A percentile compares a stretch with the other conserved stretches of the same genome.
Conservation (phyloP, 2,329 filamentous ascomycete species). For the Trichoderma pleuroti region DNA sequence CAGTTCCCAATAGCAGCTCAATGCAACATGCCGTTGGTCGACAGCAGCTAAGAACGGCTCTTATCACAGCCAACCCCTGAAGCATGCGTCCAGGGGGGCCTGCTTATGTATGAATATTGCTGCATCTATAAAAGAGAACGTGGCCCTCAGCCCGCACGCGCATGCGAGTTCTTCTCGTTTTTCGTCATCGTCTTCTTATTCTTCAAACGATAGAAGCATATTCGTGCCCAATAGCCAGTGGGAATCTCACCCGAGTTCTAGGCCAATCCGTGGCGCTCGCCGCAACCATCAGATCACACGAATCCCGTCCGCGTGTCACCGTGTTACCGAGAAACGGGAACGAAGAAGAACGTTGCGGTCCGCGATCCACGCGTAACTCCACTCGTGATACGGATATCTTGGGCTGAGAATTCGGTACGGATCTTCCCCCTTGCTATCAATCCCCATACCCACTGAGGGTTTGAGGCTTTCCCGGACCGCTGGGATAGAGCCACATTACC, state of each 20-base stretch:
- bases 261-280: not conserved
- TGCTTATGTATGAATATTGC: not conserved
- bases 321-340: slow-evolving; percentile 4
- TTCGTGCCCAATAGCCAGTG: not conserved
- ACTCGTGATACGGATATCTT: not conserved
- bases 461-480: slow-evolving; percentile 10
- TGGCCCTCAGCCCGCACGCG: not conserved
- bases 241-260: not conserved
- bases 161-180: not conserved
- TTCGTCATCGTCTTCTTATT: not conserved
- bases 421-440: not conserved
- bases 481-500: not conserved
- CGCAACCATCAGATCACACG: not conserved
- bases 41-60: not conserved
- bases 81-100: not conserved
- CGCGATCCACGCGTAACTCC: slow-evolving; percentile 5
- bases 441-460: not conserved
- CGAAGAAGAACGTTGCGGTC: not conserved
- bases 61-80: not conserved
- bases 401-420: not conserved
- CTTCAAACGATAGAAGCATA: not conserved
- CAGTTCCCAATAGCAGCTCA: not conserved
- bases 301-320: not conserved
- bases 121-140: not conserved
- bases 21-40: slow-evolving; percentile 3